phyloP scores from a whole-genome alignment of 805 yeast genomes.

The Kodamaea lidongshanica region DNA sequence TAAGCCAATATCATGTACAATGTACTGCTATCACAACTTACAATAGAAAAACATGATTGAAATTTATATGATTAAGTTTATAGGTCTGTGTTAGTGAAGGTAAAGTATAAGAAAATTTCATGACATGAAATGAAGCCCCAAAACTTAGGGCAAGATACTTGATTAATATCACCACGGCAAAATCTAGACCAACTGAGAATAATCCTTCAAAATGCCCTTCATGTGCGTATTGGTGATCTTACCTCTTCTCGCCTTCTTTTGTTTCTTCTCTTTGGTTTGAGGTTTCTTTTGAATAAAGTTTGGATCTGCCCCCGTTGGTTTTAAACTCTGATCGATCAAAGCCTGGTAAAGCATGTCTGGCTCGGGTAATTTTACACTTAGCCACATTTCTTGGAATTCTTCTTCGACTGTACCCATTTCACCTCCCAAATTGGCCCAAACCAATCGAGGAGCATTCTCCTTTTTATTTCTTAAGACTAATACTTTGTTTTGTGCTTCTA shows the following conservation, averaged over 20 bases:
- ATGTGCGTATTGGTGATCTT: slow-evolving; percentile 94
- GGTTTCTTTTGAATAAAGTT: slow-evolving; percentile 70
- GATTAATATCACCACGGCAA: too few relatives aligned
- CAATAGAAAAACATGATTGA: too few relatives aligned
- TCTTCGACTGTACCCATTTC: slow-evolving; percentile 66
- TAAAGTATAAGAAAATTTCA: too few relatives aligned
- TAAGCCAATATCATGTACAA: too few relatives aligned
- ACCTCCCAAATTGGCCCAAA: slow-evolving; percentile 85
- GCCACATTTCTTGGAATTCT: slow-evolving; percentile 82
- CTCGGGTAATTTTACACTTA: slow-evolving; percentile 68
- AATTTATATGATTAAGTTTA: too few relatives aligned
- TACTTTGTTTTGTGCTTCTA: slow-evolving; percentile 72
- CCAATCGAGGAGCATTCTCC: slow-evolving; percentile 85
- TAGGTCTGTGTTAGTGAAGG: too few relatives aligned
- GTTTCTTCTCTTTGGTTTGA: slow-evolving; percentile 58
- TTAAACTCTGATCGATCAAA: slow-evolving; percentile 77
- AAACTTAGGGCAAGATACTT: too few relatives aligned
- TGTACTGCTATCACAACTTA: too few relatives aligned
- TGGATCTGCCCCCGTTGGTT: slow-evolving; percentile 98
- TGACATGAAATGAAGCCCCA: too few relatives aligned
- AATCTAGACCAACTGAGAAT: slow-evolving; percentile 37
- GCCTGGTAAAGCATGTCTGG: slow-evolving; percentile 74
- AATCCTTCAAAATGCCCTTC: slow-evolving; percentile 92
- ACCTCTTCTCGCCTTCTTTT: slow-evolving; percentile 86
- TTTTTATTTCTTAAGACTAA: slow-evolving; percentile 85